A percentile compares a stretch with the other conserved stretches of the same genome.
Evolutionary conservation across 2,329 filamentous ascomycete genomes (phyloP).

Genomic region (Calycina herbarum): DNA sequence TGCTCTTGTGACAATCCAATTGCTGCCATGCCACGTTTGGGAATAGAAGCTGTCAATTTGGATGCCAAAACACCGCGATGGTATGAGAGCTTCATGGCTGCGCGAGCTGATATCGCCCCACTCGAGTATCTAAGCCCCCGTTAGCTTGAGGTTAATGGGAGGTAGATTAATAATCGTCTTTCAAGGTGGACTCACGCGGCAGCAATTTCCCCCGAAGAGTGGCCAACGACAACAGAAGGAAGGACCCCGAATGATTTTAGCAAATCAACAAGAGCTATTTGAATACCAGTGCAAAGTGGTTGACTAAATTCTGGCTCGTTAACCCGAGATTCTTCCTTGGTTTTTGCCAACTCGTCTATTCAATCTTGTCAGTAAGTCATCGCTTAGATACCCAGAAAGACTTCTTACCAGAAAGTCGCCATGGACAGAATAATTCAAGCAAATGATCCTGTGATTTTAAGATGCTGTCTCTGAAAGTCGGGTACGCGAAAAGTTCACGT

Average conservation of each 20-base stretch:
- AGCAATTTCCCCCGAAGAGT: slow-evolving; percentile 49
- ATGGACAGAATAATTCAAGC: background rate
- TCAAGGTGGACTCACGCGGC: slow-evolving; percentile 43
- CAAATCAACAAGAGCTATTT: slow-evolving; percentile 46
- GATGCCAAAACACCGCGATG: background rate
- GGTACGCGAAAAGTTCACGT: slow-evolving; percentile 16
- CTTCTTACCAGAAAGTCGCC: background rate
- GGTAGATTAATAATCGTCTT: slow-evolving; percentile 21
- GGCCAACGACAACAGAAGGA: slow-evolving; percentile 42
- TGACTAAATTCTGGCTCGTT: slow-evolving; percentile 38
- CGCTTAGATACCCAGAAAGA: background rate
- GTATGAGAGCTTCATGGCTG: background rate
- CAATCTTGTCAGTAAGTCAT: background rate
- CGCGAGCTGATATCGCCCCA: background rate
- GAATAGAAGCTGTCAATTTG: no score
- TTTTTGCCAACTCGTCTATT: background rate
- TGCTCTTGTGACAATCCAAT: background rate
- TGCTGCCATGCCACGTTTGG: background rate
- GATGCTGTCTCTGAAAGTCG: slow-evolving; percentile 11
- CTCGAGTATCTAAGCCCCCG: background rate
- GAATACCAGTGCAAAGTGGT: slow-evolving; percentile 47
- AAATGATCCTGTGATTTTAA: background rate
- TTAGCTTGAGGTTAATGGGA: slow-evolving; percentile 28
- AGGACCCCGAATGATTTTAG: slow-evolving; percentile 43
- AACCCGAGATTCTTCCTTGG: slow-evolving; percentile 37